Evolutionary conservation across 2,329 filamentous ascomycete genomes (phyloP), one percentile per base, ranked within the genome.

Genomic region (Metarhizium rileyi): DNA sequence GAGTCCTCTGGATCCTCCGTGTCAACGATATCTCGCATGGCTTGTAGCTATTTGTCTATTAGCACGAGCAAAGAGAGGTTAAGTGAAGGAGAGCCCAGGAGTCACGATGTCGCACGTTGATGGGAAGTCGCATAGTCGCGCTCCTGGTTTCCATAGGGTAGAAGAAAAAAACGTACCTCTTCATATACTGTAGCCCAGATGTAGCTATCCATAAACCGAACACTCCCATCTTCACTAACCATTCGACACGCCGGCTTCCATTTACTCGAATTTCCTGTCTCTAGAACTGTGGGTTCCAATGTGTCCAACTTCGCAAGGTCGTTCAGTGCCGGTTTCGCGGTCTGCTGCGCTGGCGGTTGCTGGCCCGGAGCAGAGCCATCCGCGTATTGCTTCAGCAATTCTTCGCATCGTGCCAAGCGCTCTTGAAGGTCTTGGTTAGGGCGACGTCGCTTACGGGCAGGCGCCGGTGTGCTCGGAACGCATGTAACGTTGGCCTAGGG

Each of bases 381-480:
- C 5, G 76, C 76, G 62, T 81, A 81, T 52, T 77, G 74, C 55
- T 78, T 80, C 22, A 81, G 63, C 36, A 81, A 64, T 54, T 78
- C 75, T 56, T 82, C 78, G 54, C 78, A 81, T 49, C 77, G 69
- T 4, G 77, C 76, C 33, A 82, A 67, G 36, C 78, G 72, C 61
- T 82, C 78, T 57, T 81, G 78, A 12, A 82, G 70, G 56, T 81
- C 78, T 57, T 81, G 78, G 48, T 81, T 81, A 9, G 78, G 78
- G 44, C 77, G 68, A 53, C 76, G 69, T 38, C 78, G 72, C 65
- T 81, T 81, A 50, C 78, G 74, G 26, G 77, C 75, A 5, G 78
- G 78, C 7, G 78, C 78, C 1, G 78, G 78, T 20, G 74, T 80
- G 55, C 77, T 81, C 4, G 78, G 78, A 10, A 75, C 78, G 56